These are phyloP conservation scores for Colletotrichum viniferum DNA, from an alignment of 2,329 filamentous ascomycete genomes.

Conservation along the genomic window DNA sequence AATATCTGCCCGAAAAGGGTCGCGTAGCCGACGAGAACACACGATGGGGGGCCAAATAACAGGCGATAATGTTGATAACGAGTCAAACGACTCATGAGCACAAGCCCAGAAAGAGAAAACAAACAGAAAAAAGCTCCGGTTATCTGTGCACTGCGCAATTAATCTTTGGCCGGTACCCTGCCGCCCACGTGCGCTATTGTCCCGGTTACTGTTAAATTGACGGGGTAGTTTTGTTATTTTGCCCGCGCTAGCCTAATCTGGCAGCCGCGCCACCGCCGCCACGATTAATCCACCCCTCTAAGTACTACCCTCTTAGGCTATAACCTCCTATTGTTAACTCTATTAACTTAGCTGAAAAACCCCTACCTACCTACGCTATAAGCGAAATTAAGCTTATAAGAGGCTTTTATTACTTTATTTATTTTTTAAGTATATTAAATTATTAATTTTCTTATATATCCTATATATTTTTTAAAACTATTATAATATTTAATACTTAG, in stretches of 20 bases:
- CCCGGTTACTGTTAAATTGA: too few relatives aligned
- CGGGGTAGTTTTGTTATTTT: too few relatives aligned
- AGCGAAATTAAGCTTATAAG: too few relatives aligned
- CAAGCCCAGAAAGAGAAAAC: background rate
- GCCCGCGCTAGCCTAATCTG: too few relatives aligned
- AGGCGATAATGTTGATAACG: background rate
- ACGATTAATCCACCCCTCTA: too few relatives aligned
- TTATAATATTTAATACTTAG: accelerated
- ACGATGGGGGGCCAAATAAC: background rate
- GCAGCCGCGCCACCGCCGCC: too few relatives aligned
- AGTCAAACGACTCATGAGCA: background rate
- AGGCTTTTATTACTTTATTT: background rate
- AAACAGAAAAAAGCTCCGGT: background rate
- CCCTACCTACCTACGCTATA: too few relatives aligned
- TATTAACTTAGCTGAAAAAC: too few relatives aligned
- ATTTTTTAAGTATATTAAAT: background rate
- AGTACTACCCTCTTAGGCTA: too few relatives aligned
- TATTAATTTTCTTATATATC: background rate
- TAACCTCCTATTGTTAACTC: too few relatives aligned
- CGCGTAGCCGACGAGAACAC: background rate
- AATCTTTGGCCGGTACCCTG: background rate
- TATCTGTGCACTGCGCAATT: background rate
- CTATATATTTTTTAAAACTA: background rate
- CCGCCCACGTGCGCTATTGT: background rate
- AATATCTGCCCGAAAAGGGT: background rate